Percentiles rank a stretch among this genome's conserved stretches.
Conservation (phyloP, 257 asterid species). For the Verbena officinalis region DNA sequence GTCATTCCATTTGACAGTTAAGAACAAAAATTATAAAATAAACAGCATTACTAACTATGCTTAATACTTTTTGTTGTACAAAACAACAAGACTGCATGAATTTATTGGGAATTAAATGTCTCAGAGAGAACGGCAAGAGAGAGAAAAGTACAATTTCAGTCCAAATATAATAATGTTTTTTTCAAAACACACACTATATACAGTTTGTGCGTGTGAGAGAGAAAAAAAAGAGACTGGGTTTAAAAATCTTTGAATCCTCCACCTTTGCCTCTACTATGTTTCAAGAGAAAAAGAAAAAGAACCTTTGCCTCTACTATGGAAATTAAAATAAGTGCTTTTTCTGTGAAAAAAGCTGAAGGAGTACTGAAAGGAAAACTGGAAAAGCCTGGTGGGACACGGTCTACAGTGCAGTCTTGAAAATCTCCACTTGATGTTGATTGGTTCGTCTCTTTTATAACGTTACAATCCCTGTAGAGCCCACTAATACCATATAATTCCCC, state of each 20-base stretch:
- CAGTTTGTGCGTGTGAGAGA: conserved; percentile 7
- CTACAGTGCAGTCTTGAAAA: conserved; percentile 25
- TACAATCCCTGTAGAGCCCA: neutral
- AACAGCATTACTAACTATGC: conserved; percentile 2
- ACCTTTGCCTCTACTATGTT: conserved; percentile 30
- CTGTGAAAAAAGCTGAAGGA: conserved; percentile 5
- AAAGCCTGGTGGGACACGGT: conserved; percentile 28
- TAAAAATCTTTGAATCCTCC: conserved; percentile 31
- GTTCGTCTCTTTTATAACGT: conserved; percentile 6
- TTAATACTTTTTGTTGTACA: neutral
- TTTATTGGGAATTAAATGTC: no score
- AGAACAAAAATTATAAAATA: conserved; percentile 15
- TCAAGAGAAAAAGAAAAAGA: neutral
- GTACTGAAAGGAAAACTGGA: conserved; percentile 5
- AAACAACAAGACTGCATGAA: conserved; percentile 13
- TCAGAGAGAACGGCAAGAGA: conserved; percentile 21
- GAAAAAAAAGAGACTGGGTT: neutral
- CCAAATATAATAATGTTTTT: neutral
- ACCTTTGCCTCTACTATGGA: conserved; percentile 33
- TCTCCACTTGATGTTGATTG: conserved; percentile 29
- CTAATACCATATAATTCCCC: neutral
- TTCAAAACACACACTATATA: neutral
- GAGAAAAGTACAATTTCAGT: conserved; percentile 12
- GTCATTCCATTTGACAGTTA: conserved; percentile 13
- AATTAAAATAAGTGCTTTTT: neutral